Evolutionary conservation across 345 rosid genomes (phyloP).

Genomic region (Lumnitzera racemosa): DNA sequence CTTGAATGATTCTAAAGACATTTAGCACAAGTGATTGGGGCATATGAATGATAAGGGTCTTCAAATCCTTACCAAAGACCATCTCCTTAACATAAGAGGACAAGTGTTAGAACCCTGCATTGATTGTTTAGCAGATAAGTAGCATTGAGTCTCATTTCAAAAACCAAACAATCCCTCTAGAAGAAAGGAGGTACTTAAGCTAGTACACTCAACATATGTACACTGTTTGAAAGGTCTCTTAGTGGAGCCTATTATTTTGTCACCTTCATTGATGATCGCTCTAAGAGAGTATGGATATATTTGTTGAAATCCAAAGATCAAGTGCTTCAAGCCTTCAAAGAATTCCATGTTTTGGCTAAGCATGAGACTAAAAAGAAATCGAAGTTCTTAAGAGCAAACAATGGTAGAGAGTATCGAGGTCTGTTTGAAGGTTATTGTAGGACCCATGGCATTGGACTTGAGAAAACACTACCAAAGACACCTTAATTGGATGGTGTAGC

Average conservation of each 20-base stretch:
- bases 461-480: too few relatives aligned
- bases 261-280: not conserved
- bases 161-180: not conserved
- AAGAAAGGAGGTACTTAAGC: not conserved
- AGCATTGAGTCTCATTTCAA: not conserved
- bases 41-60: too few relatives aligned
- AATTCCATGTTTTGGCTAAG: not conserved
- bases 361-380: not conserved
- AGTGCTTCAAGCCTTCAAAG: not conserved
- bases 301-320: not conserved
- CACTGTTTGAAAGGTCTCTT: not conserved
- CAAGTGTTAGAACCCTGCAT: too few relatives aligned
- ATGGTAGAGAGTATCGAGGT: not conserved
- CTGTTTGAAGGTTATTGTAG: constrained; percentile 6
- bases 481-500: too few relatives aligned
- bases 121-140: too few relatives aligned
- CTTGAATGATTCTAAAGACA: not conserved
- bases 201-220: not conserved
- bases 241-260: constrained; percentile 1
- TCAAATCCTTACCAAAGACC: too few relatives aligned
- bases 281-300: not conserved
- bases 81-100: too few relatives aligned
- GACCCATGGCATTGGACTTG: too few relatives aligned
- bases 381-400: not conserved
- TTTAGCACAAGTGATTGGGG: not conserved